Evolutionary conservation across 257 asterid genomes (phyloP).

Genomic region (Solanum peruvianum): DNA sequence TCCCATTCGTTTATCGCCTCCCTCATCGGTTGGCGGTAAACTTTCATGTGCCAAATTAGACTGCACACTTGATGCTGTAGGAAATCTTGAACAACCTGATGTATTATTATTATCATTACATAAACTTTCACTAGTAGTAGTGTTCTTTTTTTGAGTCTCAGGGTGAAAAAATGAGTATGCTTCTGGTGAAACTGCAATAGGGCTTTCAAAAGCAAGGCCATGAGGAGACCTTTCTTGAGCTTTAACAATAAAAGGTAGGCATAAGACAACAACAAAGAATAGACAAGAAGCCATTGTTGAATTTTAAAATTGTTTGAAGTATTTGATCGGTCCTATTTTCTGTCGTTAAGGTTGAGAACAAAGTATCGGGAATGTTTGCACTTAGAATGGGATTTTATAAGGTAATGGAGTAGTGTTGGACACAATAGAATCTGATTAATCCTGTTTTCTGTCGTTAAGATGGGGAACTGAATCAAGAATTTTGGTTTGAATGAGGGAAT

Average conservation of each 20-base stretch:
- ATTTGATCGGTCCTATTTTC: neutral
- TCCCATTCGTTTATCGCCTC: neutral
- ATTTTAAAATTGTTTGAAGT: too few species aligned
- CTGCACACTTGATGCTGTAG: slow-evolving; percentile 28
- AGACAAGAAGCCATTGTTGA: slow-evolving; percentile 5
- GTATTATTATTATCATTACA: neutral
- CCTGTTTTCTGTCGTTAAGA: neutral
- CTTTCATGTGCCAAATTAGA: slow-evolving; percentile 23
- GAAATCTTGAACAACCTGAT: slow-evolving; percentile 17
- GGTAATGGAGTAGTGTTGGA: neutral
- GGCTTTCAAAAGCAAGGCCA: slow-evolving; percentile 19
- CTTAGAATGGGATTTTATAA: neutral
- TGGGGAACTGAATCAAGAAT: neutral
- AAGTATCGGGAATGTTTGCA: neutral
- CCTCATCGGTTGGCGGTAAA: neutral
- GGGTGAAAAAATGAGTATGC: slow-evolving; percentile 36
- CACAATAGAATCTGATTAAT: neutral
- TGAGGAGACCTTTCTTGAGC: slow-evolving; percentile 36
- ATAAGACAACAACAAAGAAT: slow-evolving; percentile 3
- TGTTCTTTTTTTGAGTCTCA: slow-evolving; percentile 6
- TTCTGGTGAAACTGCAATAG: slow-evolving; percentile 28
- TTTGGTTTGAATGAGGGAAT: neutral
- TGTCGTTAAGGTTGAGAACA: neutral
- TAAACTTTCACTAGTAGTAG: neutral
- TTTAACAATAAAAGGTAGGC: neutral